phyloP scores from a whole-genome alignment of 257 asterid genomes.

The Ocimum tenuiflorum region DNA sequence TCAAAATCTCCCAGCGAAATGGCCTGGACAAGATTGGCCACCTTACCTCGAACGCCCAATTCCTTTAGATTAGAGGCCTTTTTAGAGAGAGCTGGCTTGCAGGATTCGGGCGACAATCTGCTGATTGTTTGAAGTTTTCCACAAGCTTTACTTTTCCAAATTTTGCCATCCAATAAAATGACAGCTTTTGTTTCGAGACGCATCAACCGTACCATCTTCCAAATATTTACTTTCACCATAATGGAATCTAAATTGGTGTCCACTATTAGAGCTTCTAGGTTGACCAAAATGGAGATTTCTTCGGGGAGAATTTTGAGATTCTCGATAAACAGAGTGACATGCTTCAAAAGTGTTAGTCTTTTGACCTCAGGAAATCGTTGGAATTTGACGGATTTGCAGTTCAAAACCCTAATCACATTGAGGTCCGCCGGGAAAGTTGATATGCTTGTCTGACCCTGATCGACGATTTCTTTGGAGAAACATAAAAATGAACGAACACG shows the following conservation, averaged over 20 bases:
- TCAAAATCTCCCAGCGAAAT: background rate
- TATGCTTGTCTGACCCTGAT: background rate
- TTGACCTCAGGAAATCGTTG: background rate
- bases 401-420: slow-evolving; percentile 5
- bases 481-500: background rate
- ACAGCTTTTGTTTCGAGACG: background rate
- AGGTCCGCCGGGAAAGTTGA: slow-evolving; percentile 3
- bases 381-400: background rate
- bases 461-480: background rate
- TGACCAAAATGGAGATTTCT: background rate
- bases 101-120: background rate
- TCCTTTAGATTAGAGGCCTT: background rate
- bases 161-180: background rate
- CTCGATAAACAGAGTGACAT: background rate
- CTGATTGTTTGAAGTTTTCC: background rate
- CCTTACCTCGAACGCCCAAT: background rate
- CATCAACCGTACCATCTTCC: background rate
- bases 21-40: background rate
- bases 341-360: background rate
- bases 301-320: background rate
- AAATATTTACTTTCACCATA: background rate
- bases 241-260: background rate
- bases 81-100: background rate
- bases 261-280: background rate
- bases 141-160: background rate